These are phyloP conservation scores for Fusarium sp. DNA, from an alignment of 2,329 filamentous ascomycete genomes.

Conservation along the genomic window DNA sequence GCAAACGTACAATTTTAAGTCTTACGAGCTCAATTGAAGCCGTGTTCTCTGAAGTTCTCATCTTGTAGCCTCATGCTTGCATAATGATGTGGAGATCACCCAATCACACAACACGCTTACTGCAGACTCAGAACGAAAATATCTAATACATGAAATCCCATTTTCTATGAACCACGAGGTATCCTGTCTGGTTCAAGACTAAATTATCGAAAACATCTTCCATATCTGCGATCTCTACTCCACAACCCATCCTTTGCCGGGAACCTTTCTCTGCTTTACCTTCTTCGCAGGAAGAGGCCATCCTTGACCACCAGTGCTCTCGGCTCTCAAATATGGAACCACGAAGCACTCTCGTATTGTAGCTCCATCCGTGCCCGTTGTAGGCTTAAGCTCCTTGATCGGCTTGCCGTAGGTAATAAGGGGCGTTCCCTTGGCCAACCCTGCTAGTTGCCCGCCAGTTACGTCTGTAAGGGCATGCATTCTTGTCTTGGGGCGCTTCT, in stretches of 20 bases:
- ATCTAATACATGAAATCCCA: not conserved
- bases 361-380: constrained; percentile 47
- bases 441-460: constrained; percentile 76
- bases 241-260: constrained; percentile 77
- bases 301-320: constrained; percentile 71
- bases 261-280: constrained; percentile 79
- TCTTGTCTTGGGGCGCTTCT: constrained; percentile 74
- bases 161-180: constrained; percentile 26
- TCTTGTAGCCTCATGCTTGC: not conserved
- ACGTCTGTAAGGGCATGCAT: constrained; percentile 90
- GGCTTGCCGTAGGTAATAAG: constrained; percentile 88
- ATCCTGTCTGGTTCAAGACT: constrained; percentile 35
- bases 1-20: too few relatives aligned
- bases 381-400: constrained; percentile 76
- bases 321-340: constrained; percentile 76
- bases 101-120: constrained; percentile 7
- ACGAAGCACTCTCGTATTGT: constrained; percentile 80
- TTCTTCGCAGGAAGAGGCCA: constrained; percentile 90
- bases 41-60: not conserved
- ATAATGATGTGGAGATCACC: constrained; percentile 14
- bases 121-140: not conserved
- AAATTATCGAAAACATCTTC: not conserved
- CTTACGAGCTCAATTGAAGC: not conserved
- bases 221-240: constrained; percentile 50
- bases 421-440: constrained; percentile 84